Evolutionary conservation across 768 basidiomycete species (phyloP).

Genomic region (Kwoniella botswanensis): DNA sequence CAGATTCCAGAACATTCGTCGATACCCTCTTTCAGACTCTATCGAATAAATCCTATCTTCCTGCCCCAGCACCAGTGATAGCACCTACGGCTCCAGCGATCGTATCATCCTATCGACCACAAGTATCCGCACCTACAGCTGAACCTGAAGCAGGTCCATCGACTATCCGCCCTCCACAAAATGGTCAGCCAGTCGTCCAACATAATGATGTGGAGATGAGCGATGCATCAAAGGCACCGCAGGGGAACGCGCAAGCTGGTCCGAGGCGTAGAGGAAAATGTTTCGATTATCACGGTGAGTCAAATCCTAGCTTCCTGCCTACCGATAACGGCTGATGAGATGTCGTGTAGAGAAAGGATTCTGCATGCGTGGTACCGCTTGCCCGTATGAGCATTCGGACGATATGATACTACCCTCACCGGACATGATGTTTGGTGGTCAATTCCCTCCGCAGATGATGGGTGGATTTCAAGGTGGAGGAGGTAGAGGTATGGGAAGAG

Average conservation of each 20-base stretch:
- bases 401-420: constrained; percentile 69
- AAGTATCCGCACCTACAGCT: constrained; percentile 17
- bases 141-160: constrained; percentile 36
- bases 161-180: background rate
- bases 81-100: constrained; percentile 22
- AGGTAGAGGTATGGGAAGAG: constrained; percentile 34
- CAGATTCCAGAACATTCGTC: constrained; percentile 75
- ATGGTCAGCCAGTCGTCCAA: background rate
- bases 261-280: constrained; percentile 74
- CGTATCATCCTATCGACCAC: constrained; percentile 46
- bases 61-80: constrained; percentile 17
- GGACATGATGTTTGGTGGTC: constrained; percentile 57
- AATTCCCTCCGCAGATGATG: constrained; percentile 31
- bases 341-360: constrained; percentile 76
- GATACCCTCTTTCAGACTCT: constrained; percentile 83
- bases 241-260: background rate
- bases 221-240: background rate
- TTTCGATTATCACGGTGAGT: constrained; percentile 90
- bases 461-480: constrained; percentile 23
- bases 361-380: constrained; percentile 83
- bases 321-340: too few species aligned
- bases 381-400: constrained; percentile 91
- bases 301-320: background rate
- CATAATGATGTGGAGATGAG: constrained; percentile 33
- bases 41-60: constrained; percentile 46